Base-by-base conservation (phyloP, 208 protist species). In the Histomonas meleagridis region DNA sequence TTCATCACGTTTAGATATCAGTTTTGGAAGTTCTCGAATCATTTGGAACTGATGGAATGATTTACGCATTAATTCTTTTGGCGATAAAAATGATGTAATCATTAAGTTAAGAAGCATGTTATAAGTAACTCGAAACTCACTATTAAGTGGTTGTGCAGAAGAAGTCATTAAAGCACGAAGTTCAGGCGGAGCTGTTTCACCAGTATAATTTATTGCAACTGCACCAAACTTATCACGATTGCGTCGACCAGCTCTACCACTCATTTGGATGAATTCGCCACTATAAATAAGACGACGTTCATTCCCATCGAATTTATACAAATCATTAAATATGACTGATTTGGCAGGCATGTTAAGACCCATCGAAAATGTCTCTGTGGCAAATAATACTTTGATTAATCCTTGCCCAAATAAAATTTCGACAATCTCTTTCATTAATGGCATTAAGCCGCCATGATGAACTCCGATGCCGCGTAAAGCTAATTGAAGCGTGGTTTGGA, bases 321-420 rank as follows among this genome's bases (percentile, higher is more conserved):
- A 95, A 16, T 95, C 94, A 14, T 97, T 99, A 94, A 99, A 99
- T 18, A 99, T 97, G 32, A 99, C 98, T 21, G 98, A 99, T 91
- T 91, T 90, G 0, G 98, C 97, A 18, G 98, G 98, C 98, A 99
- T 99, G 95, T 99, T 99, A 21, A 99, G 94, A 3, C 99, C 99
- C 97, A 99, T 99, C 0, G 98, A 96, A 94, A 99, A 99, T 9
- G 99, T 99, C 93, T 99, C 99, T 0, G 99, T 99, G 0, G 97
- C 98, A 94, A 99, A 99, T 48, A 99, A 95, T 35, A 95, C 93
- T 92, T 95, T 95, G 7, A 96, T 55, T 26, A 95, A 95, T 4
- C 97, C 97, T 49, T 99, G 97, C 93, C 21, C 18, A 94, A 99
- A 99, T 0, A 99, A 96, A 92, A 99, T 97, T 94, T 99, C 98